Evolutionary conservation across 140 eudicot species (phyloP).

Genomic region (Flaveria floridana): DNA sequence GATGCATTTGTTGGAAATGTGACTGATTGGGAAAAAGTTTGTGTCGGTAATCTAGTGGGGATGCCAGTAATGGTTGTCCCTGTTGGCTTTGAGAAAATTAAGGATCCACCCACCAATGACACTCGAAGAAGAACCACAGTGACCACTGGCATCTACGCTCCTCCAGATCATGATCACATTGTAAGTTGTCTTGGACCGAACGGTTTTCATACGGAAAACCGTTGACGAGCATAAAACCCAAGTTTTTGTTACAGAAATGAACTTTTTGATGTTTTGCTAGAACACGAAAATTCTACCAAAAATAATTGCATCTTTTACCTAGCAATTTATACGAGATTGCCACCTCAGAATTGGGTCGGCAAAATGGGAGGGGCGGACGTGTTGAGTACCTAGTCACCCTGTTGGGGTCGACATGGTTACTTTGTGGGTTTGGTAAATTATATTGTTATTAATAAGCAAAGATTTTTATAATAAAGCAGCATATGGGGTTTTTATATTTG

Average conservation of each 20-base stretch:
- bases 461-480: too few species aligned
- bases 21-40: slow-evolving; percentile 85
- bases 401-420: not conserved
- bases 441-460: too few species aligned
- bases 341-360: not conserved
- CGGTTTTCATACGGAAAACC: not conserved
- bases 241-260: not conserved
- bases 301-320: not conserved
- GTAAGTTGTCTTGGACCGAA: slow-evolving; percentile 42
- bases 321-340: not conserved
- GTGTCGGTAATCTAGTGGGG: slow-evolving; percentile 84
- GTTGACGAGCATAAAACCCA: not conserved
- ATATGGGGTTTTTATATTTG: too few species aligned
- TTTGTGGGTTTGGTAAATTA: not conserved
- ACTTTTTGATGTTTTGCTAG: not conserved
- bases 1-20: slow-evolving; percentile 85
- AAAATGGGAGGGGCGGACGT: not conserved
- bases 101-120: slow-evolving; percentile 43
- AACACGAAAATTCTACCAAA: not conserved
- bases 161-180: slow-evolving; percentile 73
- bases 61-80: slow-evolving; percentile 86
- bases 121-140: slow-evolving; percentile 54
- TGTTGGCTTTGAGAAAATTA: slow-evolving; percentile 57
- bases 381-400: not conserved
- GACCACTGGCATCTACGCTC: slow-evolving; percentile 76